A percentile compares a stretch with the other conserved stretches of the same genome.
These are phyloP conservation scores for Phascolomyces articulosus DNA, from an alignment of 371 early-diverging fungal genomes.

Conservation along the genomic window DNA sequence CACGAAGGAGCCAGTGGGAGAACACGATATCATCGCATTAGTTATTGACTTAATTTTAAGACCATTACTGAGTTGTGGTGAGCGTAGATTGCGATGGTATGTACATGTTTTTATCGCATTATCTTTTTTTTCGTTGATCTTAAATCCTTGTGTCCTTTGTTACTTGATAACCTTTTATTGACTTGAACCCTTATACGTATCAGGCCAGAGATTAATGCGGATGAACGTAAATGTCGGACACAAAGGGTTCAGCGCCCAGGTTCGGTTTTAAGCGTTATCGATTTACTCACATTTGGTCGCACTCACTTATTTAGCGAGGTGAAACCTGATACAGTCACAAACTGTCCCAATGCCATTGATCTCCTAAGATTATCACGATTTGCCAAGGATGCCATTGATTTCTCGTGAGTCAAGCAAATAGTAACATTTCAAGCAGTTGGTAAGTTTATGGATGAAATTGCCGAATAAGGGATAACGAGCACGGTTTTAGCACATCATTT, in stretches of 20 bases:
- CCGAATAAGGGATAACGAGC: background rate
- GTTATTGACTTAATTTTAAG: background rate
- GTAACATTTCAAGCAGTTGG: conserved; percentile 6
- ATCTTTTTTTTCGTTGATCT: background rate
- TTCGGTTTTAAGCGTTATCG: background rate
- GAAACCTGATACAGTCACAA: background rate
- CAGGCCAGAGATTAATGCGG: conserved; percentile 5
- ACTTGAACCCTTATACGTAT: background rate
- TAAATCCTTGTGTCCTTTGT: background rate
- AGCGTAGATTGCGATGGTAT: too few relatives aligned
- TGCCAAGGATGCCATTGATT: background rate
- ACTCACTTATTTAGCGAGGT: background rate
- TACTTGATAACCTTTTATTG: background rate
- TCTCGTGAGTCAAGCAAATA: background rate
- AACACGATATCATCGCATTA: background rate
- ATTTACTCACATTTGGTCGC: background rate
- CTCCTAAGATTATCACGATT: background rate
- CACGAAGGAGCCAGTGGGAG: background rate
- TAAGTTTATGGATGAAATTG: background rate
- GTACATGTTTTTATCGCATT: background rate
- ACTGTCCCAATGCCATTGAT: background rate
- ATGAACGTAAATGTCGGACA: background rate
- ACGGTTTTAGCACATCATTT: conserved; percentile 5
- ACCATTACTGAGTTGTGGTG: background rate
- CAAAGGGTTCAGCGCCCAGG: background rate